A percentile compares a stretch with the other conserved stretches of the same genome.
These are phyloP conservation scores for Entophlyctis luteolus DNA, from an alignment of 192 early-diverging fungal genomes.

Conservation along the genomic window DNA sequence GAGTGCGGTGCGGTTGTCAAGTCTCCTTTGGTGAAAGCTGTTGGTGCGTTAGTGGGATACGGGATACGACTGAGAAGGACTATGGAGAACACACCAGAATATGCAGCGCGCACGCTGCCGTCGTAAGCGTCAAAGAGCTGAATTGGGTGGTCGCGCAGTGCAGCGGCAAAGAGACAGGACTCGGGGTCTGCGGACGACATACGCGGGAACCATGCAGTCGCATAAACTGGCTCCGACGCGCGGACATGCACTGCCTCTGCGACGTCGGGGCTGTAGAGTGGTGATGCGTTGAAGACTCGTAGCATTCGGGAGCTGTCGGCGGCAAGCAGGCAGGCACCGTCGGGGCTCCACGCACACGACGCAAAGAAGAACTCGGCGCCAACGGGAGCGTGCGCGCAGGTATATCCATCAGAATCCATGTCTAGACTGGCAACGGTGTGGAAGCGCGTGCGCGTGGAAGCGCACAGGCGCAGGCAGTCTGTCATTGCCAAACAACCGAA, in stretches of 20 bases:
- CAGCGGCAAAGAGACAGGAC: not conserved
- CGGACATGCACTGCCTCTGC: not conserved
- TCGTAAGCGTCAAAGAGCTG: slow-evolving; percentile 3
- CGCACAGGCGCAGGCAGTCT: too few relatives aligned
- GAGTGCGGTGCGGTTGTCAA: slow-evolving; percentile 9
- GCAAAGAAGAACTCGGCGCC: slow-evolving; percentile 3
- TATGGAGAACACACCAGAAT: not conserved
- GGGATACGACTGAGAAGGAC: not conserved
- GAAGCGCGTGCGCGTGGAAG: too few relatives aligned
- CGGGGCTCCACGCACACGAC: not conserved
- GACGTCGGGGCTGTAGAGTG: not conserved
- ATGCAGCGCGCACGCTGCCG: not conserved
- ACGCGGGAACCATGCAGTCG: not conserved
- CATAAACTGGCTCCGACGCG: slow-evolving; percentile 1
- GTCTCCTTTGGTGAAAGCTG: slow-evolving; percentile 8
- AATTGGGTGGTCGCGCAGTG: slow-evolving; percentile 1
- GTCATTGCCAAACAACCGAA: too few relatives aligned
- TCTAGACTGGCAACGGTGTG: too few relatives aligned
- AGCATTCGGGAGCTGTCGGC: not conserved
- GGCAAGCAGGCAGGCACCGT: not conserved
- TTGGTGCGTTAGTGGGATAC: not conserved
- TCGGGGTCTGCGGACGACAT: not conserved
- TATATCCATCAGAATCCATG: too few relatives aligned
- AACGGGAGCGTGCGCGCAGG: not conserved
- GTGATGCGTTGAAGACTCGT: not conserved